Conservation (phyloP, 176 grass and related monocot species). For the Zea mays region DNA sequence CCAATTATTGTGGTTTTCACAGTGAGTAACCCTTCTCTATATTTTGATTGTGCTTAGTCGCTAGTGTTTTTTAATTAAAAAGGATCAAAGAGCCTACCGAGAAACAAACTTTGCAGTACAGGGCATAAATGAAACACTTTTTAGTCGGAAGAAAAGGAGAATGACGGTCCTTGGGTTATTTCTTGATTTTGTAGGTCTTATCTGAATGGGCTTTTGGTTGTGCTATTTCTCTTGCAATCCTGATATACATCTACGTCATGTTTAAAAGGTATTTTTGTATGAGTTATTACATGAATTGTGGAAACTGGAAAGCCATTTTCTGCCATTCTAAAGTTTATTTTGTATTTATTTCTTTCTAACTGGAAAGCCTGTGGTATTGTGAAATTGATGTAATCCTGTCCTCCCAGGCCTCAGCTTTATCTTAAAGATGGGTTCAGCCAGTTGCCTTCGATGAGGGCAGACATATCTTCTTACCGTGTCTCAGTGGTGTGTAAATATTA, state of each 20-base stretch:
- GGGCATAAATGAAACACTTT: not conserved
- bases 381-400: conserved; percentile 21
- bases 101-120: not conserved
- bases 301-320: conserved; percentile 19
- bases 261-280: conserved; percentile 61
- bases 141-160: conserved; percentile 9
- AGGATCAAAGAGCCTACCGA: not conserved
- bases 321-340: conserved; percentile 17
- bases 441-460: conserved; percentile 47
- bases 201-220: conserved; percentile 65
- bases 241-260: conserved; percentile 47
- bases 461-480: conserved; percentile 84
- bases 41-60: conserved; percentile 30
- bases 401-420: conserved; percentile 45
- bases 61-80: conserved; percentile 24
- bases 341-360: conserved; percentile 22
- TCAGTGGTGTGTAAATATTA: conserved; percentile 65
- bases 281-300: not conserved
- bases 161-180: conserved; percentile 1
- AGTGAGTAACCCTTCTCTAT: conserved; percentile 41
- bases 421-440: conserved; percentile 39
- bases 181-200: conserved; percentile 51
- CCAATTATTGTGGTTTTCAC: conserved; percentile 85
- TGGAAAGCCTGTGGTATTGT: not conserved
- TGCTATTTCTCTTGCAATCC: conserved; percentile 46